These are phyloP conservation scores for Erythrobasidium hasegawianum DNA, from an alignment of 1,284 basidiomycete species.

Conservation along the genomic window DNA sequence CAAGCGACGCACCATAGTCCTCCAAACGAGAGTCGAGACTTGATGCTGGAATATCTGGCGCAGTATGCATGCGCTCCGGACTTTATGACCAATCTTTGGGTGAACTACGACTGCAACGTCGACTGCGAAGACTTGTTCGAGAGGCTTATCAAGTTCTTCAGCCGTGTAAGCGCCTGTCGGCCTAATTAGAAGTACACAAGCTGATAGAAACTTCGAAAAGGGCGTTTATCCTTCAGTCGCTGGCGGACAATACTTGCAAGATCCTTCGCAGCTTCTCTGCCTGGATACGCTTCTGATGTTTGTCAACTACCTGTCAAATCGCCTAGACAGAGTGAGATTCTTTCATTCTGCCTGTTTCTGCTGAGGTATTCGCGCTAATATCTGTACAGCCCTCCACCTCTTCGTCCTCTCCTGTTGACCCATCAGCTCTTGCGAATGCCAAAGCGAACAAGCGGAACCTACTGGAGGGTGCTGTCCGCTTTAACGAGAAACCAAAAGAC, in stretches of 20 bases:
- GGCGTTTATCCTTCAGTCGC: conserved; percentile 69
- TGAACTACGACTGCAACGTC: conserved; percentile 94
- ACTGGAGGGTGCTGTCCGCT: conserved; percentile 75
- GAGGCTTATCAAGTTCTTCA: conserved; percentile 81
- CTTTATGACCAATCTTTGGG: conserved; percentile 92
- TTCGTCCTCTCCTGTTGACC: conserved; percentile 1
- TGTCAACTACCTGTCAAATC: conserved; percentile 79
- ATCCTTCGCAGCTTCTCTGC: conserved; percentile 78
- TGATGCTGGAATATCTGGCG: conserved; percentile 82
- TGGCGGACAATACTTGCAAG: conserved; percentile 64
- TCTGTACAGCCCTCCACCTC: not conserved
- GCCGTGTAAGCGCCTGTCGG: conserved; percentile 41
- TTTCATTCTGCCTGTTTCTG: not conserved
- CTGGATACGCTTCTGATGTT: conserved; percentile 83
- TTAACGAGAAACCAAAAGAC: conserved; percentile 93
- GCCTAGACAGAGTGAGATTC: conserved; percentile 56
- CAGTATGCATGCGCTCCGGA: conserved; percentile 71
- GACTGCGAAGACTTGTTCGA: conserved; percentile 97
- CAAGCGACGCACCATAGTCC: conserved; percentile 11
- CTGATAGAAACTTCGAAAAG: conserved; percentile 49
- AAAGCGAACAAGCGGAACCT: conserved; percentile 86
- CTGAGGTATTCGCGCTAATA: not conserved
- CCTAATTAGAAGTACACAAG: not conserved
- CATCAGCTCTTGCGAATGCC: conserved; percentile 60
- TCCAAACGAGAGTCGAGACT: conserved; percentile 67